A percentile compares a stretch with the other conserved stretches of the same genome.
These are phyloP conservation scores for Psidium friedrichsthalianum DNA, from an alignment of 345 rosid genomes.

Conservation along the genomic window DNA sequence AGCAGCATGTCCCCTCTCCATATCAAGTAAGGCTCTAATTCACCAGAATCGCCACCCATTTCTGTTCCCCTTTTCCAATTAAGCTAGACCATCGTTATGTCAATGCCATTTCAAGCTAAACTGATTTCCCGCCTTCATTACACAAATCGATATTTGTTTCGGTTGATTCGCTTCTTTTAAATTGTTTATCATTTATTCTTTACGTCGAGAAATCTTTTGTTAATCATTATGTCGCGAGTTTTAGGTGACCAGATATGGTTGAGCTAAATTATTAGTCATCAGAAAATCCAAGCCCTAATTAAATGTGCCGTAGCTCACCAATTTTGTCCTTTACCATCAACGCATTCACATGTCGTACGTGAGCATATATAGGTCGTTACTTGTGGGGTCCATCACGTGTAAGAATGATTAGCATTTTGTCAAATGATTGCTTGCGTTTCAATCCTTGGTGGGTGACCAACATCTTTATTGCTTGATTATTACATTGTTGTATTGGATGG, in stretches of 20 bases:
- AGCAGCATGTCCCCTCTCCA: constrained; percentile 90
- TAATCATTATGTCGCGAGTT: neutral
- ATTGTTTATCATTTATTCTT: neutral
- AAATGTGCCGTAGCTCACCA: neutral
- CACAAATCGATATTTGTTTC: neutral
- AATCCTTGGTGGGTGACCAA: neutral
- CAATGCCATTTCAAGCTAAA: neutral
- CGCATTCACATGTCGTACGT: neutral
- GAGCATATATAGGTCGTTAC: neutral
- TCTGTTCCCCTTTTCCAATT: neutral
- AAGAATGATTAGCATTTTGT: neutral
- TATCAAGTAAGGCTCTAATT: constrained; percentile 36
- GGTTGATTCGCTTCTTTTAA: neutral
- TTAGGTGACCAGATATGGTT: neutral
- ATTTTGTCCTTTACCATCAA: neutral
- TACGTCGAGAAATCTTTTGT: neutral
- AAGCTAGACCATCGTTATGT: neutral
- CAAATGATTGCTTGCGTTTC: neutral
- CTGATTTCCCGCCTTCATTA: no score
- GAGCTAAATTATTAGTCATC: neutral
- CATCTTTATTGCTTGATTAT: neutral
- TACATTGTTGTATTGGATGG: neutral
- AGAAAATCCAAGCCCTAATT: neutral
- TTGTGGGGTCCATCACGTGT: neutral
- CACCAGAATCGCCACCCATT: neutral